Base-by-base conservation (phyloP, 2,329 filamentous ascomycete species). In the Curvularia sp. region DNA sequence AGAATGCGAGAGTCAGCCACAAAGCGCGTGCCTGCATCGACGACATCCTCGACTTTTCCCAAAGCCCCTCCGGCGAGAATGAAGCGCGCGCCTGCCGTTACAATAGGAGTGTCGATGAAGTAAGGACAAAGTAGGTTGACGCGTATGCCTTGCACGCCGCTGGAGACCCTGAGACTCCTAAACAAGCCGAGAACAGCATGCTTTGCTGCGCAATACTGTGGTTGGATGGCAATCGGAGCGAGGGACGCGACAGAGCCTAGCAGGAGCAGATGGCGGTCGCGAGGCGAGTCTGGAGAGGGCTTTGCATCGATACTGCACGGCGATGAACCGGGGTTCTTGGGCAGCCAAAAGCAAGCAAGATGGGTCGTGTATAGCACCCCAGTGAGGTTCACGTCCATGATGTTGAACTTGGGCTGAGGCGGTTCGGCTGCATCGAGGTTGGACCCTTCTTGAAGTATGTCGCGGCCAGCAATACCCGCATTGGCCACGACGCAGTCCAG, bases 71-170 rank as follows among this genome's bases (percentile, higher is more conserved):
- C 88, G 0, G 86, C 84, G 2, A 90, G 79, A 15, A 88, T 58
- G 2, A 83, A 60, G 28, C 84, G 79, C 18, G 80, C 86, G 1
- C 64, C 55, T 1, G 75, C 58, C 0, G 81, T 75, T 4, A 88
- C 71, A 44, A 90, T 82, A n/a, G 86, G 84, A 13, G 86, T 88
- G 65, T 87, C 84, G 66, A 84, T 82, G 72, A 89, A 90, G 75
- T 89, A 90, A 0, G 88, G 88, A 57, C 83, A 84, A n/a, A 91
- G 72, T 68, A 89, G 80, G 69, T 90, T 91, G 58, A 89, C 78
- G 44, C 89, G 82, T 42, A 90, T 77, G 24, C 85, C 84, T 42
- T 81, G 75, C 7, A 75, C 63, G 53, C 81, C 80, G 2, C 82
- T 78, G 6, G 77, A 83, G 4, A 78, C 72, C 15, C 88, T 81